Evolutionary conservation across 2,329 filamentous ascomycete genomes (phyloP).

Genomic region (Cryphonectria nitschkei): DNA sequence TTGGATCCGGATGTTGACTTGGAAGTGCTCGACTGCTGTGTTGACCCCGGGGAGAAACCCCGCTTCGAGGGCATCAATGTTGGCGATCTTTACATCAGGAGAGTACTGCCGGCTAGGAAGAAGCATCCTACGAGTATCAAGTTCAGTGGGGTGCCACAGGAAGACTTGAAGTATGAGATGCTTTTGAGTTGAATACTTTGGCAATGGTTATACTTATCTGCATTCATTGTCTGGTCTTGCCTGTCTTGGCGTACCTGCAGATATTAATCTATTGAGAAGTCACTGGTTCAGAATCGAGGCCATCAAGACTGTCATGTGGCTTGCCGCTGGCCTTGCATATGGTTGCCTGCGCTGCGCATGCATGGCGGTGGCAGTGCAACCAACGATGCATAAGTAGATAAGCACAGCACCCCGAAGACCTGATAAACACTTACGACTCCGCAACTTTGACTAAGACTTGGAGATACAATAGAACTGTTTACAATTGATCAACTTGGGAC

Average conservation of each 20-base stretch:
- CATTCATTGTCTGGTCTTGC: not conserved
- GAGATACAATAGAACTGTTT: not conserved
- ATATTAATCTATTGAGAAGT: not conserved
- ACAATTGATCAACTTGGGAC: not conserved
- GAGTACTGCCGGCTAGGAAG: conserved; percentile 39
- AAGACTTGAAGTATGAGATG: conserved; percentile 38
- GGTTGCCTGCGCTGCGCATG: not conserved
- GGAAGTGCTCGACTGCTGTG: conserved; percentile 34
- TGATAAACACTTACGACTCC: not conserved
- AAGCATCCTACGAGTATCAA: conserved; percentile 44
- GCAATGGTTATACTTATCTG: not conserved
- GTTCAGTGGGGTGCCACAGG: conserved; percentile 40
- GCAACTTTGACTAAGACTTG: not conserved
- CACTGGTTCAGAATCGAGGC: not conserved
- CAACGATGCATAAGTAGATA: not conserved
- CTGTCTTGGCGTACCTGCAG: not conserved
- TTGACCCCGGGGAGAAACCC: conserved; percentile 29
- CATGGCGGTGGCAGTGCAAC: not conserved
- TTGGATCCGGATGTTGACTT: conserved; percentile 34
- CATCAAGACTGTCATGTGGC: not conserved
- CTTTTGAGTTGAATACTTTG: conserved; percentile 30
- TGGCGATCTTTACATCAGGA: conserved; percentile 40
- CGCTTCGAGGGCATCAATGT: conserved; percentile 37
- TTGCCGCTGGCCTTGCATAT: not conserved
- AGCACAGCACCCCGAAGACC: not conserved